Evolutionary conservation across 768 basidiomycete species (phyloP), one percentile per base, ranked within the genome.

Genomic region (Phanerochaete sordida): DNA sequence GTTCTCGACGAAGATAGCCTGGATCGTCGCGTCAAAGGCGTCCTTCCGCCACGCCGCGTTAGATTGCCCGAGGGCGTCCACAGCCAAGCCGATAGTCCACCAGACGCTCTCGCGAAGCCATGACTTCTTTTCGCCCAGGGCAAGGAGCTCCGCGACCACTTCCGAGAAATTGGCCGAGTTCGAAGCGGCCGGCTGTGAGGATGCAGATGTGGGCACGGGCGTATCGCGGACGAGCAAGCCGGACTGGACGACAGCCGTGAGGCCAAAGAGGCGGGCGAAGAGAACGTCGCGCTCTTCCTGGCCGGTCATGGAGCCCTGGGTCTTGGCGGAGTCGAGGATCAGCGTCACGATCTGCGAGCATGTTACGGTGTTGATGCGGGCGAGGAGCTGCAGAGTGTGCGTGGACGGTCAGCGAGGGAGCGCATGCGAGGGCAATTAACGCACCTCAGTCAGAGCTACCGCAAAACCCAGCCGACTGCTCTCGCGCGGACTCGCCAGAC

Each of bases 401-500:
- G 44, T 27, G 35, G 43, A 31, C 58, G 6, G 27, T 23, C 49
- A 45, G 65, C 55, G 39, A 43, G 39, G 19, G 19, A 11, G 19
- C 19, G 39, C 39, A 16, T 4, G 39, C 51, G 48, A 31, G 19
- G 58, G 26, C 33, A 26, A 24, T 57, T 31, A 16, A 73, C 84
- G 65, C 68, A 96, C 95, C 81, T 97, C 95, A 0, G 96, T 94
- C 65, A 99, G 77, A 31, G 95, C 94, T 46, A 99, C 96, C 9
- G 95, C 93, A 70, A 98, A 99, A 19, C 96, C 96, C 37, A 98
- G 77, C 64, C 96, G 77, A 73, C 94, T 96, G 72, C 92, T 93
- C 71, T 99, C 95, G 66, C 95, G 80, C 1, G 94, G 90, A 72
- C 93, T 95, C 0, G 91, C 93, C 30, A 99, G 79, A 13, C 96